These are phyloP conservation scores for Rubia peregrina DNA, from an alignment of 305 asterid genomes.

Conservation along the genomic window DNA sequence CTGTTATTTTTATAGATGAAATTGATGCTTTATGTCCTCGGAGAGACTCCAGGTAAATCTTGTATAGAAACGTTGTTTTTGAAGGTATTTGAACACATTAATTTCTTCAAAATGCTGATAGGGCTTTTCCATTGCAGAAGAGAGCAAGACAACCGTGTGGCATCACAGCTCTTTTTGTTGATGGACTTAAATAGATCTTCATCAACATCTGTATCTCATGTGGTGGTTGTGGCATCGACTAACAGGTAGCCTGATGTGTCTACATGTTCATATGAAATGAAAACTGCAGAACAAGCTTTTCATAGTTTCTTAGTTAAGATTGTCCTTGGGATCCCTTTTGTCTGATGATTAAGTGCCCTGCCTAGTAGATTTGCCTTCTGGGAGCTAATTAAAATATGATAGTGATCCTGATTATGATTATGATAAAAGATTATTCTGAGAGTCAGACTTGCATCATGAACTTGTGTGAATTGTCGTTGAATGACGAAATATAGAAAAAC, in stretches of 20 bases:
- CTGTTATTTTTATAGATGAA: slow-evolving; percentile 90
- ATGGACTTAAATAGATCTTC: slow-evolving; percentile 67
- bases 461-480: neutral
- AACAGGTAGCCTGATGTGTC: slow-evolving; percentile 45
- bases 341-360: neutral
- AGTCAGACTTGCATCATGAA: neutral
- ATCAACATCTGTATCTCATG: slow-evolving; percentile 44
- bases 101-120: neutral
- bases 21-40: slow-evolving; percentile 95
- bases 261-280: neutral
- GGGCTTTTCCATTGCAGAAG: slow-evolving; percentile 46
- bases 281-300: neutral
- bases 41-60: slow-evolving; percentile 68
- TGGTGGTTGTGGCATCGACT: slow-evolving; percentile 88
- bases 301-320: neutral
- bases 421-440: neutral
- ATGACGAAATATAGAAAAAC: neutral
- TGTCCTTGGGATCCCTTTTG: neutral
- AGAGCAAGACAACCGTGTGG: slow-evolving; percentile 74
- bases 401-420: neutral
- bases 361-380: neutral
- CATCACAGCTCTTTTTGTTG: slow-evolving; percentile 73
- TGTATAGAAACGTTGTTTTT: neutral
- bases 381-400: neutral
- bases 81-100: neutral